Conservation (phyloP, 2,329 filamentous ascomycete genomes). For the Calonectria naviculata region DNA sequence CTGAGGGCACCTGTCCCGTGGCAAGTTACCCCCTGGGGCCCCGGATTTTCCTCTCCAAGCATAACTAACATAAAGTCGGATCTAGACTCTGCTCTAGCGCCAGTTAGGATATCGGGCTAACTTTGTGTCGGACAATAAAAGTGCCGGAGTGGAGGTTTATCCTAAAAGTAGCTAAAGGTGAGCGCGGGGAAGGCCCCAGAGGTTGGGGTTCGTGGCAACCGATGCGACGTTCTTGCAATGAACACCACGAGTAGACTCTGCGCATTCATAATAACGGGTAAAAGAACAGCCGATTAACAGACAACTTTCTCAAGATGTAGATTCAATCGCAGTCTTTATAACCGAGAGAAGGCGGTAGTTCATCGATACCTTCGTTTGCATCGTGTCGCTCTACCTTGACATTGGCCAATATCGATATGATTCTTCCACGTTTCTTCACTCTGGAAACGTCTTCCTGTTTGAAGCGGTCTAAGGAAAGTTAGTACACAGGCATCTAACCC, state of each 20-base stretch:
- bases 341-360: not conserved
- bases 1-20: slow-evolving; percentile 9
- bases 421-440: slow-evolving; percentile 12
- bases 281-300: not conserved
- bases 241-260: not conserved
- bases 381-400: slow-evolving; percentile 11
- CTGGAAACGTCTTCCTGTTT: slow-evolving; percentile 31
- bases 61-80: slow-evolving; percentile 4
- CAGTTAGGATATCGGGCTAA: not conserved
- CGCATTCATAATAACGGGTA: not conserved
- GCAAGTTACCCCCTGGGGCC: slow-evolving; percentile 11
- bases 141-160: not conserved
- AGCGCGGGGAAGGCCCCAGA: not conserved
- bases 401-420: slow-evolving; percentile 21
- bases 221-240: not conserved
- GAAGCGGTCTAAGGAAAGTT: slow-evolving; percentile 33
- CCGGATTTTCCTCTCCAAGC: slow-evolving; percentile 15
- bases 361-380: slow-evolving; percentile 27
- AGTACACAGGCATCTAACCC: slow-evolving; percentile 41
- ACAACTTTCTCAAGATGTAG: not conserved
- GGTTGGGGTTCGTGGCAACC: not conserved
- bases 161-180: not conserved
- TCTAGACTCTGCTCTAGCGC: slow-evolving; percentile 9
- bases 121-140: slow-evolving; percentile 12
- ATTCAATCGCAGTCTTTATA: not conserved